Evolutionary conservation across 2,329 filamentous ascomycete genomes (phyloP).

Genomic region (Xylariaceae sp.): DNA sequence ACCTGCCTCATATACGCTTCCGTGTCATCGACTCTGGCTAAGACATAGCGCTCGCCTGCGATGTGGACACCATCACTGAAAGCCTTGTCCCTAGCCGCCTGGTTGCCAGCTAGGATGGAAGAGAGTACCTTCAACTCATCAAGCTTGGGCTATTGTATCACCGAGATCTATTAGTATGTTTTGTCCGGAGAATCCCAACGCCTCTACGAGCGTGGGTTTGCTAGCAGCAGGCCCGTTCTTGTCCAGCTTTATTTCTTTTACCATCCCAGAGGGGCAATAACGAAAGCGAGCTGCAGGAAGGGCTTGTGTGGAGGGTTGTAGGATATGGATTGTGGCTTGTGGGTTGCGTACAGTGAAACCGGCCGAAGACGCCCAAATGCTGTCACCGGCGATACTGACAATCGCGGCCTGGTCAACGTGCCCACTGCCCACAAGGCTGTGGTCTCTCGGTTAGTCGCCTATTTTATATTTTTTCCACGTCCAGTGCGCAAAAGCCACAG

Average conservation of each 20-base stretch:
- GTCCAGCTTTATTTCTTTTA: neutral
- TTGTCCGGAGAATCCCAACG: neutral
- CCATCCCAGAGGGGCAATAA: neutral
- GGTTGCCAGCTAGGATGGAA: slow-evolving; percentile 41
- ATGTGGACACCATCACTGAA: slow-evolving; percentile 70
- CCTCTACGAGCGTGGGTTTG: neutral
- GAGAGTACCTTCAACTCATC: slow-evolving; percentile 56
- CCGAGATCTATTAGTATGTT: slow-evolving; percentile 15
- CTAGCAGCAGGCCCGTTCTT: neutral
- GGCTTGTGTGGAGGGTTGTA: neutral
- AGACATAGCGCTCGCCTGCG: slow-evolving; percentile 71
- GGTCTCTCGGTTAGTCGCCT: slow-evolving; percentile 6
- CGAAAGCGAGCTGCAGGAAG: neutral
- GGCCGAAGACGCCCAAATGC: slow-evolving; percentile 66
- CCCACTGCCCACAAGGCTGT: slow-evolving; percentile 72
- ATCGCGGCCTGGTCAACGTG: slow-evolving; percentile 82
- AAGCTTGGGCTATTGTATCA: slow-evolving; percentile 46
- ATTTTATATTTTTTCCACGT: neutral
- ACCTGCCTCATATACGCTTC: slow-evolving; percentile 85
- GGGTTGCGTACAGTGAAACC: slow-evolving; percentile 62
- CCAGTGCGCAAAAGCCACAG: neutral
- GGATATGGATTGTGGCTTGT: neutral
- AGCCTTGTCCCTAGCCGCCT: slow-evolving; percentile 56
- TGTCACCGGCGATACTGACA: slow-evolving; percentile 74
- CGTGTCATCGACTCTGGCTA: slow-evolving; percentile 64